Evolutionary conservation across 495 filamentous ascomycete genomes (phyloP).

Genomic region (Talaromyces borbonicus): DNA sequence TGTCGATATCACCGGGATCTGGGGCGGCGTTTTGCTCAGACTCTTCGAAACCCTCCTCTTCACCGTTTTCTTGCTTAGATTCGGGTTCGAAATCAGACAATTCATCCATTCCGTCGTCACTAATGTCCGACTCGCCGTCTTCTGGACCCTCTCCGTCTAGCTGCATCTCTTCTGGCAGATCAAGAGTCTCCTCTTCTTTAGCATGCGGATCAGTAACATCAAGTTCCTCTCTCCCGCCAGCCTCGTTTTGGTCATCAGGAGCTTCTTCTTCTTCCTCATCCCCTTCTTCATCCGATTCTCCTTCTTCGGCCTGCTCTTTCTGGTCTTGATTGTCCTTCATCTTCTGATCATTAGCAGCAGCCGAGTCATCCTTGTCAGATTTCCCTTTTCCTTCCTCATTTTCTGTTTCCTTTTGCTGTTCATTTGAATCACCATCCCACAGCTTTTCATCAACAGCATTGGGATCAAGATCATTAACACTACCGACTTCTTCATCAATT

Average conservation of each 20-base stretch:
- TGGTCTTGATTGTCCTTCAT: slow-evolving; percentile 38
- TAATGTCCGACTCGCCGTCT: slow-evolving; percentile 52
- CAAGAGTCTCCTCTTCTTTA: slow-evolving; percentile 58
- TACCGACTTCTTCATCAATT: slow-evolving; percentile 80
- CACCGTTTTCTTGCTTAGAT: slow-evolving; percentile 26
- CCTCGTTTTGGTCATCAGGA: slow-evolving; percentile 52
- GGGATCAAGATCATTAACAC: slow-evolving; percentile 81
- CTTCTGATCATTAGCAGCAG: slow-evolving; percentile 49
- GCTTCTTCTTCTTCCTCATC: slow-evolving; percentile 48
- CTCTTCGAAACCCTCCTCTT: slow-evolving; percentile 1
- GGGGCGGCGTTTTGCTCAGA: slow-evolving; percentile 1
- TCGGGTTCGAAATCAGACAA: slow-evolving; percentile 58
- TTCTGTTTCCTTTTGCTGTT: slow-evolving; percentile 72
- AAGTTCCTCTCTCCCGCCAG: slow-evolving; percentile 47
- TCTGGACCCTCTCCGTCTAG: slow-evolving; percentile 57
- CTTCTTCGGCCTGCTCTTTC: slow-evolving; percentile 36
- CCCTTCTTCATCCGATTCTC: slow-evolving; percentile 44
- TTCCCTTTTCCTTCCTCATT: slow-evolving; percentile 60
- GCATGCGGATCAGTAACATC: slow-evolving; percentile 61
- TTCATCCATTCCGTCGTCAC: slow-evolving; percentile 64
- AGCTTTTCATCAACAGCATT: slow-evolving; percentile 93
- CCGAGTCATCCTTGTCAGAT: slow-evolving; percentile 52
- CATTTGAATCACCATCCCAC: slow-evolving; percentile 79
- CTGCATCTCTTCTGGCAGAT: slow-evolving; percentile 60
- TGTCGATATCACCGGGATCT: slow-evolving; percentile 5